phyloP scores from a whole-genome alignment of 164 flowering plant genomes.

The Vitis vinifera region DNA sequence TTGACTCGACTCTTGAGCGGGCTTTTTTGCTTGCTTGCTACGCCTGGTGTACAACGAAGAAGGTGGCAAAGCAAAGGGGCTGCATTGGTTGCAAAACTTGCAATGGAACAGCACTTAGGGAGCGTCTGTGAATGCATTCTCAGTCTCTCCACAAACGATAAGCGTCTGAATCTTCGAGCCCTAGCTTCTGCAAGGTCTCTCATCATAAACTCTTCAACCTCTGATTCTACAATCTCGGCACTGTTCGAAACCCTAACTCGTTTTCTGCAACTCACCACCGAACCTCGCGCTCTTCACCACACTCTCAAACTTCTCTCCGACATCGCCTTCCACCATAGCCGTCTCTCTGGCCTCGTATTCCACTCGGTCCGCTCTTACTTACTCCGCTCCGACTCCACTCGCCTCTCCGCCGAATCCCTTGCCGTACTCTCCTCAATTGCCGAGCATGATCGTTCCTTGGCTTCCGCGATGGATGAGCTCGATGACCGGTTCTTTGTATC shows the following conservation, averaged over 20 bases:
- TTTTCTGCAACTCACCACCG: constrained; percentile 22
- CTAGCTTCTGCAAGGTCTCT: constrained; percentile 49
- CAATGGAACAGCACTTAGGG: constrained; percentile 24
- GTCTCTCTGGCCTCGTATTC: constrained; percentile 28
- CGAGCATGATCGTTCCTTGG: constrained; percentile 8
- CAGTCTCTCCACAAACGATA: not conserved
- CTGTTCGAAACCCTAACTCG: constrained; percentile 42
- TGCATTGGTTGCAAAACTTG: not conserved
- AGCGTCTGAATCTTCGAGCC: constrained; percentile 22
- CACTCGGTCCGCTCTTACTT: constrained; percentile 25
- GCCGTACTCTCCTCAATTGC: constrained; percentile 33
- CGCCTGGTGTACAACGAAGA: too few relatives aligned
- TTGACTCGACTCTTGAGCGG: too few relatives aligned
- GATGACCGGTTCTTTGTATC: constrained; percentile 41
- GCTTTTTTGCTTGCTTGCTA: too few relatives aligned
- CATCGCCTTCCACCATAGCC: constrained; percentile 31
- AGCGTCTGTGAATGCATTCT: constrained; percentile 7
- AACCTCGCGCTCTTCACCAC: constrained; percentile 25
- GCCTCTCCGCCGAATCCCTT: constrained; percentile 36
- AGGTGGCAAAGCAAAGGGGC: not conserved
- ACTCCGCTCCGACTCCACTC: constrained; percentile 24
- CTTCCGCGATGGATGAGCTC: constrained; percentile 11
- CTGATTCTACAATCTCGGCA: constrained; percentile 35
- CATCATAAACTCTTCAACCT: constrained; percentile 51
- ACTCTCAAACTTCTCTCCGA: constrained; percentile 47